Percentiles rank a stretch among this genome's conserved stretches.
Evolutionary conservation across 2,329 filamentous ascomycete genomes (phyloP).

Genomic region (Scedosporium minutisporum): DNA sequence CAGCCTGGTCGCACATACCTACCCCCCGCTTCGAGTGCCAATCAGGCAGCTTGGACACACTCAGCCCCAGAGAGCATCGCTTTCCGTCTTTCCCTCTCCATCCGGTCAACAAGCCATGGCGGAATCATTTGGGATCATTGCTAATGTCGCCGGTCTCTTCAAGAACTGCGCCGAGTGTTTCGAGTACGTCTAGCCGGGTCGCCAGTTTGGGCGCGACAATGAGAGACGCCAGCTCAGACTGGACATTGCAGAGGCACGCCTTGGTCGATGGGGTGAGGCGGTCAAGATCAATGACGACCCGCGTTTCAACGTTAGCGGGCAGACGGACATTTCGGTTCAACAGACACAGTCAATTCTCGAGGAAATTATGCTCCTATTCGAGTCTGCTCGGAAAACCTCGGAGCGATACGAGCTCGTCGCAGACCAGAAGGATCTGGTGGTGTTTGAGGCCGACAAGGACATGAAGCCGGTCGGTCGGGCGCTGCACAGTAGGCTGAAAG

Average conservation of each 20-base stretch:
- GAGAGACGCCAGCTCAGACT: slow-evolving; percentile 22
- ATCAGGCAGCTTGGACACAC: too few relatives aligned
- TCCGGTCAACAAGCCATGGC: slow-evolving; percentile 8
- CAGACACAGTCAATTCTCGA: slow-evolving; percentile 14
- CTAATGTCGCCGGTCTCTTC: slow-evolving; percentile 24
- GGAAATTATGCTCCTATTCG: slow-evolving; percentile 17
- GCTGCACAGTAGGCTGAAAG: neutral
- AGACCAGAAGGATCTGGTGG: slow-evolving; percentile 4
- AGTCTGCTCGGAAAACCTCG: slow-evolving; percentile 13
- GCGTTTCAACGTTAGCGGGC: slow-evolving; percentile 9
- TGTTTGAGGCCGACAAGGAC: slow-evolving; percentile 2
- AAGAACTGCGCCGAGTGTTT: slow-evolving; percentile 29
- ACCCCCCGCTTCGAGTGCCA: too few relatives aligned
- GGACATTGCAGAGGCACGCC: slow-evolving; percentile 18
- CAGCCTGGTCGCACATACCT: too few relatives aligned
- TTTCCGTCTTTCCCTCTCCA: too few relatives aligned
- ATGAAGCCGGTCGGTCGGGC: neutral
- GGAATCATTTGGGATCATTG: slow-evolving; percentile 14
- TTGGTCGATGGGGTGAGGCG: slow-evolving; percentile 25
- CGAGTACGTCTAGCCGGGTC: slow-evolving; percentile 27
- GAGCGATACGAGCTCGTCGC: slow-evolving; percentile 13
- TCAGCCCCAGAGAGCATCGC: too few relatives aligned
- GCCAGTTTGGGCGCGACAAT: slow-evolving; percentile 22
- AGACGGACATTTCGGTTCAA: slow-evolving; percentile 10
- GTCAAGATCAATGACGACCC: slow-evolving; percentile 19